Evolutionary conservation across 1,139 yeast genomes (phyloP).

Genomic region (Chernovozyma aurita): DNA sequence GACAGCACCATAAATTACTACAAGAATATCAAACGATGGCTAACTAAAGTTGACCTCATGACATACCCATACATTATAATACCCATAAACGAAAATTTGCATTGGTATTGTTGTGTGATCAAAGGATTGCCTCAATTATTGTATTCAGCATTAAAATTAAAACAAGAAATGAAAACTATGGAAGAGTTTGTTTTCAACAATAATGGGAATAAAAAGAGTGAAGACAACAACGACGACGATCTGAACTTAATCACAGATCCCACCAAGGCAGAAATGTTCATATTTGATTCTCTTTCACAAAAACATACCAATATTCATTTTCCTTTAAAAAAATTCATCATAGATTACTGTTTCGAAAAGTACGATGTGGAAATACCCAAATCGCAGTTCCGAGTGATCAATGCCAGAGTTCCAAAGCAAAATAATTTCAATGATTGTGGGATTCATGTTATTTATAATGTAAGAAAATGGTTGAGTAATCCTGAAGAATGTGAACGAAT

Average conservation of each 20-base stretch:
- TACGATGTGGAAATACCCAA: slow-evolving; percentile 44
- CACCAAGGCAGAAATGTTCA: slow-evolving; percentile 48
- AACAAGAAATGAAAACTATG: slow-evolving; percentile 2
- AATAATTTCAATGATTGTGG: slow-evolving; percentile 94
- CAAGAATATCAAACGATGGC: slow-evolving; percentile 74
- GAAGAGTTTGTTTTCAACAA: slow-evolving; percentile 1
- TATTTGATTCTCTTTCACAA: slow-evolving; percentile 74
- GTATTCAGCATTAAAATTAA: slow-evolving; percentile 9
- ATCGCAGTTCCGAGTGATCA: slow-evolving; percentile 37
- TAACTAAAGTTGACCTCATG: slow-evolving; percentile 63
- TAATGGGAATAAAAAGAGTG: background rate
- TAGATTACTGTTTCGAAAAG: slow-evolving; percentile 66
- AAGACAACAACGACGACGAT: background rate
- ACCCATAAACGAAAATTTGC: slow-evolving; percentile 78
- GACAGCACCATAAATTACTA: slow-evolving; percentile 51
- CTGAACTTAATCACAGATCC: background rate
- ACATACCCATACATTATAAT: slow-evolving; percentile 59
- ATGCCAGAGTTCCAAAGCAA: slow-evolving; percentile 75
- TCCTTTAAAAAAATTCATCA: slow-evolving; percentile 61
- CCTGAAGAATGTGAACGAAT: slow-evolving; percentile 46
- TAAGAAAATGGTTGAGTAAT: slow-evolving; percentile 56
- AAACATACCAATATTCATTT: slow-evolving; percentile 49
- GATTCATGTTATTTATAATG: slow-evolving; percentile 79
- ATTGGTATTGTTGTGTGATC: slow-evolving; percentile 86
- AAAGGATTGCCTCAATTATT: slow-evolving; percentile 39